A percentile compares a stretch with the other conserved stretches of the same genome.
Evolutionary conservation across 2,329 filamentous ascomycete species (phyloP).

Genomic region (Emergomyces africanus): DNA sequence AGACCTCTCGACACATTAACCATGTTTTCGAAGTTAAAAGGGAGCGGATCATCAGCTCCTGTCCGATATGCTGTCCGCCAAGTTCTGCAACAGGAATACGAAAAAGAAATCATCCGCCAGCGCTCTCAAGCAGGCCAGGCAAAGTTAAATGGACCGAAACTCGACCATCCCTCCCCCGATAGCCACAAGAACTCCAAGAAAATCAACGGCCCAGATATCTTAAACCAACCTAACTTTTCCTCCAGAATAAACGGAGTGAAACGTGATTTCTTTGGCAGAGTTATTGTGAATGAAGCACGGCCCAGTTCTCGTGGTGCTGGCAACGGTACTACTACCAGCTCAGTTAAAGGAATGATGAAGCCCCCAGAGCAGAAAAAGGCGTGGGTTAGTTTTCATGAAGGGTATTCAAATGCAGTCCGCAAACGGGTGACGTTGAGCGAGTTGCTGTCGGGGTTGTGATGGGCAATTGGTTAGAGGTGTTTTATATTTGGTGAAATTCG

Average conservation of each 20-base stretch:
- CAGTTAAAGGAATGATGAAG: conserved; percentile 4
- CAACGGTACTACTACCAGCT: background rate
- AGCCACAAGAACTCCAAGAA: conserved; percentile 11
- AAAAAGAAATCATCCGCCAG: conserved; percentile 54
- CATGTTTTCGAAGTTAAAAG: conserved; percentile 41
- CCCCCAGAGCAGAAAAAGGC: conserved; percentile 44
- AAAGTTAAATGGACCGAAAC: conserved; percentile 31
- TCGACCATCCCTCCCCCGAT: conserved; percentile 21
- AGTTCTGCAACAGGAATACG: conserved; percentile 82
- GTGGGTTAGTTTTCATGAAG: conserved; percentile 85
- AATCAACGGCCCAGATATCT: conserved; percentile 17
- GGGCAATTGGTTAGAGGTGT: background rate
- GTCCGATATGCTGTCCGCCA: conserved; percentile 89
- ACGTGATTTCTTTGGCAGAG: conserved; percentile 74
- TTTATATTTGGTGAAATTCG: too few species aligned
- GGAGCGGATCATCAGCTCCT: conserved; percentile 48
- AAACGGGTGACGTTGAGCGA: conserved; percentile 76
- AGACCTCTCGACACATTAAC: conserved; percentile 64
- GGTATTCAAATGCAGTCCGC: conserved; percentile 80
- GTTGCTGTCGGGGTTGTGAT: conserved; percentile 44
- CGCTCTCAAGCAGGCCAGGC: conserved; percentile 55
- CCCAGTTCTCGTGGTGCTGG: conserved; percentile 3
- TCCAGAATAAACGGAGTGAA: conserved; percentile 37
- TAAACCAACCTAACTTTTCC: conserved; percentile 18
- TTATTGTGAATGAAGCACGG: conserved; percentile 41